These are phyloP conservation scores for Schizonepeta tenuifolia DNA, from an alignment of 257 asterid species.

Conservation along the genomic window DNA sequence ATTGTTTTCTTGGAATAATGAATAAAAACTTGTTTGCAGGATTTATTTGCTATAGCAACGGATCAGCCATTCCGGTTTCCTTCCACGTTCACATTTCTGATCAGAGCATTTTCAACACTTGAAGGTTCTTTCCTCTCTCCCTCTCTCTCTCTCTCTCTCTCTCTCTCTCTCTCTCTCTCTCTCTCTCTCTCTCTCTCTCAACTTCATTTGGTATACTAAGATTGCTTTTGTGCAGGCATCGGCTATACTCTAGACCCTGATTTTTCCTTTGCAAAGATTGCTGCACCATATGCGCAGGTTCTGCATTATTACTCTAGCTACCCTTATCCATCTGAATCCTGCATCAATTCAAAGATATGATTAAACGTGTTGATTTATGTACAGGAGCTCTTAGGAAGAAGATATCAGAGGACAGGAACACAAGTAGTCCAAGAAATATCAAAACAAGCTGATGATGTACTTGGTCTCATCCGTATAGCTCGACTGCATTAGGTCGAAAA, in stretches of 20 bases:
- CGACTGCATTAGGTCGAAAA: background rate
- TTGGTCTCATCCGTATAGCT: background rate
- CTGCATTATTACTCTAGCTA: background rate
- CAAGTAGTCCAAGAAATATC: slow-evolving; percentile 72
- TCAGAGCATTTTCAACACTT: slow-evolving; percentile 90
- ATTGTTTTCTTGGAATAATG: background rate
- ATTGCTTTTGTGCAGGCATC: slow-evolving; percentile 55
- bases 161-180: slow-evolving; percentile 9
- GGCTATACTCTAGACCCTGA: slow-evolving; percentile 80
- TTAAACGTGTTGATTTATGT: slow-evolving; percentile 9
- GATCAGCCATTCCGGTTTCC: slow-evolving; percentile 95
- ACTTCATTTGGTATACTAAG: background rate
- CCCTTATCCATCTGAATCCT: background rate
- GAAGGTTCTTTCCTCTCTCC: slow-evolving; percentile 62
- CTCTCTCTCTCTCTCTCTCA: slow-evolving; percentile 35
- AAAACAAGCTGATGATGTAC: slow-evolving; percentile 87
- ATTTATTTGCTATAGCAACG: slow-evolving; percentile 84
- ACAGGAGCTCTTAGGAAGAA: slow-evolving; percentile 77
- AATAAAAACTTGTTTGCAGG: slow-evolving; percentile 56
- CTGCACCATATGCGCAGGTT: slow-evolving; percentile 94
- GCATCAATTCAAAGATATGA: background rate
- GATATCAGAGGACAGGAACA: slow-evolving; percentile 56
- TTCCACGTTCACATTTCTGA: slow-evolving; percentile 80
- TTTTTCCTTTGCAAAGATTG: slow-evolving; percentile 81
- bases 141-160: slow-evolving; percentile 41